Conservation (phyloP, 192 early-diverging fungal species). For the Spizellomyces punctatus region DNA sequence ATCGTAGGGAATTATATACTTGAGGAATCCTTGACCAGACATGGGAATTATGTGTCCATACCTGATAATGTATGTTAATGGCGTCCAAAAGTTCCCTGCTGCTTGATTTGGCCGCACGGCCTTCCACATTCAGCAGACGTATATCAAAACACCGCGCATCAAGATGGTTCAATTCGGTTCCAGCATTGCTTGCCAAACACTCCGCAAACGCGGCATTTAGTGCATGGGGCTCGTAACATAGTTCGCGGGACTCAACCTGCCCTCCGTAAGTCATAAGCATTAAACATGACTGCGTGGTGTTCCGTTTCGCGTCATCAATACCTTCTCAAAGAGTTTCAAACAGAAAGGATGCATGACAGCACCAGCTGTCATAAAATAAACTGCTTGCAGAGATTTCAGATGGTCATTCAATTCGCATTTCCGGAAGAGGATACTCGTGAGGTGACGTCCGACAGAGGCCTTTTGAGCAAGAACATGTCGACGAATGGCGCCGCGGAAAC, state of each 20-base stretch:
- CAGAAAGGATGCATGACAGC: constrained; percentile 31
- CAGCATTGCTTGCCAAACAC: constrained; percentile 1
- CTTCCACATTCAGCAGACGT: neutral
- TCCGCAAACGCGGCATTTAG: constrained; percentile 21
- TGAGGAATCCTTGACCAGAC: neutral
- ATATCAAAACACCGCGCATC: neutral
- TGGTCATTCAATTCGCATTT: constrained; percentile 15
- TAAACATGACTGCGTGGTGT: neutral
- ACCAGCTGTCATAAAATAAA: constrained; percentile 26
- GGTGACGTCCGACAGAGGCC: neutral
- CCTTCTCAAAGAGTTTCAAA: constrained; percentile 14
- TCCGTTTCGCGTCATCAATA: neutral
- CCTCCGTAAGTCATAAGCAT: neutral
- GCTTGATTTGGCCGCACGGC: neutral
- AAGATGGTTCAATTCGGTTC: neutral
- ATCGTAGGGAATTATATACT: neutral
- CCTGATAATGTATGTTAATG: neutral
- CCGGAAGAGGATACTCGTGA: constrained; percentile 10
- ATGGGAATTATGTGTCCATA: neutral
- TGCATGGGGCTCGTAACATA: constrained; percentile 11
- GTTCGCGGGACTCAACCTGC: constrained; percentile 1
- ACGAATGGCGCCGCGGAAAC: neutral
- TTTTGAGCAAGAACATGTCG: neutral
- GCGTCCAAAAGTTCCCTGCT: neutral
- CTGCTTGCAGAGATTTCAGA: constrained; percentile 17